Percentiles rank a stretch among this genome's conserved stretches.
Conservation (phyloP, 1,139 yeast species). For the Kurtzmaniella quercitrusa region DNA sequence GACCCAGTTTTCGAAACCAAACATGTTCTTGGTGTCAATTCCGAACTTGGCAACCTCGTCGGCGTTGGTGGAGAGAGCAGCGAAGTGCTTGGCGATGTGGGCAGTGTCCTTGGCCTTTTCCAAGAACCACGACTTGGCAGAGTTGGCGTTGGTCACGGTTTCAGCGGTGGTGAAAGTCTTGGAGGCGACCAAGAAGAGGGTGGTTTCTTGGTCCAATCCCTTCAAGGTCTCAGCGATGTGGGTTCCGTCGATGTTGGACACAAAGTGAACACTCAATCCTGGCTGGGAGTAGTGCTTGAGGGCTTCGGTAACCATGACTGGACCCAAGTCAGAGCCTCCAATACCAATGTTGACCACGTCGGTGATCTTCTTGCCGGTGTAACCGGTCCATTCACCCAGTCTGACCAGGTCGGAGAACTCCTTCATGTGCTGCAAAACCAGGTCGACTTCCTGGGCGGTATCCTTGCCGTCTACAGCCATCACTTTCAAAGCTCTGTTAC, state of each 20-base stretch:
- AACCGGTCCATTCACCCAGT: constrained; percentile 94
- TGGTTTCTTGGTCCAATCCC: constrained; percentile 78
- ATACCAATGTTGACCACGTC: constrained; percentile 97
- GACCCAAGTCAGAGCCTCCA: constrained; percentile 98
- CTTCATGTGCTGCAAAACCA: constrained; percentile 91
- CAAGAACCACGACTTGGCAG: constrained; percentile 94
- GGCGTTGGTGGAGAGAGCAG: constrained; percentile 92
- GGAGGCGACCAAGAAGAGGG: constrained; percentile 90
- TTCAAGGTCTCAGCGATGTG: constrained; percentile 90
- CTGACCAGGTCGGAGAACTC: constrained; percentile 87
- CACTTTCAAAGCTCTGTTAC: constrained; percentile 80
- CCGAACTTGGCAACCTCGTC: constrained; percentile 89
- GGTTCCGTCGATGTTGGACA: constrained; percentile 97
- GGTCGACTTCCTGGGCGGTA: constrained; percentile 86
- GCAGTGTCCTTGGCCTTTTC: constrained; percentile 59
- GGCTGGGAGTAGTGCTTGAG: constrained; percentile 82
- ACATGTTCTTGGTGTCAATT: constrained; percentile 96
- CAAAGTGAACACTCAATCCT: constrained; percentile 81
- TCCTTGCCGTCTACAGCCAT: constrained; percentile 88
- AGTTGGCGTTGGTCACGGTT: constrained; percentile 90
- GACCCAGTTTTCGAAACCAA: constrained; percentile 97
- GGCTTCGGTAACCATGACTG: constrained; percentile 99
- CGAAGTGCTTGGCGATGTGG: constrained; percentile 94
- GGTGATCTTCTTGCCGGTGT: constrained; percentile 89
- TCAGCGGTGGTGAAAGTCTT: constrained; percentile 99